Evolutionary conservation across 1,284 basidiomycete species (phyloP).

Genomic region (Puccinia horiana): DNA sequence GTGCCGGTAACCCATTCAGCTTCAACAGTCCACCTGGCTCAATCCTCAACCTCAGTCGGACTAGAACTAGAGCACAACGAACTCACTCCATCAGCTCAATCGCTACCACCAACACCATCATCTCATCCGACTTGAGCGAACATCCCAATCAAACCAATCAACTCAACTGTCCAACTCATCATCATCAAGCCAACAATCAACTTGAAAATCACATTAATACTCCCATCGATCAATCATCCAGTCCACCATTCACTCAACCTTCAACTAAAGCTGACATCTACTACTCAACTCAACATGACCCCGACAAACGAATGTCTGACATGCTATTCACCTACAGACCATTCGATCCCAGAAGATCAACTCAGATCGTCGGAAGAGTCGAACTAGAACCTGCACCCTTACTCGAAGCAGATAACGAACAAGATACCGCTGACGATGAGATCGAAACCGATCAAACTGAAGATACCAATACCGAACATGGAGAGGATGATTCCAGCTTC

Average conservation of each 20-base stretch:
- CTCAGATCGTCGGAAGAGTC: slow-evolving; percentile 41
- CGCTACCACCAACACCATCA: slow-evolving; percentile 33
- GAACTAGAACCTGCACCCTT: slow-evolving; percentile 36
- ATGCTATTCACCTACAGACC: slow-evolving; percentile 32
- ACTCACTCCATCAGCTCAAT: slow-evolving; percentile 37
- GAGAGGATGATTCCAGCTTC: slow-evolving; percentile 32
- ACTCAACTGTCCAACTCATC: slow-evolving; percentile 20
- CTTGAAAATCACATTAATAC: neutral
- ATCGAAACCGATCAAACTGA: slow-evolving; percentile 24
- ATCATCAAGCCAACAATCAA: neutral
- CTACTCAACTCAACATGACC: slow-evolving; percentile 42
- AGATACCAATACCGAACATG: slow-evolving; percentile 27
- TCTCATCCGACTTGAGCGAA: slow-evolving; percentile 15
- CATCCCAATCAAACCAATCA: neutral
- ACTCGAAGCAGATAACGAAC: slow-evolving; percentile 33
- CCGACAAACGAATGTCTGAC: slow-evolving; percentile 47
- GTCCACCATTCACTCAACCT: slow-evolving; percentile 16
- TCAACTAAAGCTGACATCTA: slow-evolving; percentile 14
- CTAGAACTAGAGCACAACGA: neutral
- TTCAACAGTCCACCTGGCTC: neutral
- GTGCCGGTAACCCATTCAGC: slow-evolving; percentile 19
- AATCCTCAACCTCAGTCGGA: neutral
- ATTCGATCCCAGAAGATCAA: slow-evolving; percentile 10
- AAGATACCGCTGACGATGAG: slow-evolving; percentile 25
- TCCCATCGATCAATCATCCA: neutral